Conservation (phyloP, 192 early-diverging fungal species). For the Kickxella alabastrina region DNA sequence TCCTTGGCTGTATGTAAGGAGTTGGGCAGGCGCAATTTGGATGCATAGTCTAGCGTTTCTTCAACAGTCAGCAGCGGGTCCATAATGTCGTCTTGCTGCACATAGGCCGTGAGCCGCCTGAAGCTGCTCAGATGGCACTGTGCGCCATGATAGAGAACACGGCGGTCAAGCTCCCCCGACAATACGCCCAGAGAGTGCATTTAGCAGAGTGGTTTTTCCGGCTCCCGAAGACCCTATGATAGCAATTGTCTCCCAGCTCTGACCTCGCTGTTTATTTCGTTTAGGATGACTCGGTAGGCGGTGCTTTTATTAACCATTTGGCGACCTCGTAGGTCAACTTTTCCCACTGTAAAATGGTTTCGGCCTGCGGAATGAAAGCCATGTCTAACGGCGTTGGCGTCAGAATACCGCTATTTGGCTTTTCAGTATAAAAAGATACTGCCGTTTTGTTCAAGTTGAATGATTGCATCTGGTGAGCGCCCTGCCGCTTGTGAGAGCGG, state of each 20-base stretch:
- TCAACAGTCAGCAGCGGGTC: conserved; percentile 66
- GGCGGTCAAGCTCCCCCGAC: conserved; percentile 55
- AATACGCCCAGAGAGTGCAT: conserved; percentile 74
- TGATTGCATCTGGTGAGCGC: too few relatives aligned
- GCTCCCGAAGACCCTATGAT: conserved; percentile 93
- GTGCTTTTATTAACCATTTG: conserved; percentile 2
- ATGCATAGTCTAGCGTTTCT: conserved; percentile 73
- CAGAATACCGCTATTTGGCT: not conserved
- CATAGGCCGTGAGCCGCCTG: conserved; percentile 42
- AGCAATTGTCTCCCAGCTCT: conserved; percentile 70
- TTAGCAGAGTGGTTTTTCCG: conserved; percentile 83
- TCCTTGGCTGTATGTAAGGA: conserved; percentile 40
- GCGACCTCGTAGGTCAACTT: conserved; percentile 31
- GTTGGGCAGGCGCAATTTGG: conserved; percentile 65
- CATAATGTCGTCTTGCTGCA: conserved; percentile 57
- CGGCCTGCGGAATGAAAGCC: too few relatives aligned
- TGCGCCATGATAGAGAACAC: conserved; percentile 50
- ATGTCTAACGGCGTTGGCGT: too few relatives aligned
- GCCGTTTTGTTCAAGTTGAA: too few relatives aligned
- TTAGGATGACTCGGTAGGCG: conserved; percentile 49
- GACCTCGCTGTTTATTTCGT: conserved; percentile 64
- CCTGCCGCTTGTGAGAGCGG: too few relatives aligned
- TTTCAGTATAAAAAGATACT: not conserved
- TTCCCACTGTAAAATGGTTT: conserved; percentile 31
- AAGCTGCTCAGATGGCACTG: conserved; percentile 28